Conservation (phyloP, 208 protist species). For the Leishmania turanica region DNA sequence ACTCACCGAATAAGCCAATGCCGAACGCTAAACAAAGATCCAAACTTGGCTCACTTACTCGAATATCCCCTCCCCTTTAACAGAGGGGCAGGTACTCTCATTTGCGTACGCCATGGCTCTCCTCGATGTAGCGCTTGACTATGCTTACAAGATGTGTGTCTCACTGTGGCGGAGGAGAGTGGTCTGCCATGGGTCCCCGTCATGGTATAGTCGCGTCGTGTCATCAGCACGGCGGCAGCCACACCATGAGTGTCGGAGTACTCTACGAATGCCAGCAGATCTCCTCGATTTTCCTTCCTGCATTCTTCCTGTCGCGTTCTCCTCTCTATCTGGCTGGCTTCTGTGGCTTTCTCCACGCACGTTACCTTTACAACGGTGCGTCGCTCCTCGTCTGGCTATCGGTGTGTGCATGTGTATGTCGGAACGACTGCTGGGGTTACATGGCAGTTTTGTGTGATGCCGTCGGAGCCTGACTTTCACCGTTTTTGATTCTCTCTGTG, state of each 20-base stretch:
- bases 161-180: background rate
- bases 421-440: background rate
- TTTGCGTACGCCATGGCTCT: background rate
- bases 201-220: background rate
- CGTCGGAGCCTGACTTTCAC: background rate
- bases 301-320: background rate
- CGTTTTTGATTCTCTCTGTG: background rate
- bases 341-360: background rate
- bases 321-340: background rate
- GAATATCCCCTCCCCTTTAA: background rate
- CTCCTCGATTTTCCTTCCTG: background rate
- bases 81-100: background rate
- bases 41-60: background rate
- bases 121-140: background rate
- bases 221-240: too few relatives aligned
- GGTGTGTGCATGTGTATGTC: background rate
- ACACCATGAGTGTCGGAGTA: background rate
- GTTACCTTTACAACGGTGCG: background rate
- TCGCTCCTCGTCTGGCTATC: background rate
- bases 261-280: background rate
- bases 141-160: background rate
- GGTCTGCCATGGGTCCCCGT: background rate
- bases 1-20: background rate
- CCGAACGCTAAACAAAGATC: background rate
- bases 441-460: background rate